phyloP scores from a whole-genome alignment of 78 protist genomes.

The Cavenderia fasciculata region DNA sequence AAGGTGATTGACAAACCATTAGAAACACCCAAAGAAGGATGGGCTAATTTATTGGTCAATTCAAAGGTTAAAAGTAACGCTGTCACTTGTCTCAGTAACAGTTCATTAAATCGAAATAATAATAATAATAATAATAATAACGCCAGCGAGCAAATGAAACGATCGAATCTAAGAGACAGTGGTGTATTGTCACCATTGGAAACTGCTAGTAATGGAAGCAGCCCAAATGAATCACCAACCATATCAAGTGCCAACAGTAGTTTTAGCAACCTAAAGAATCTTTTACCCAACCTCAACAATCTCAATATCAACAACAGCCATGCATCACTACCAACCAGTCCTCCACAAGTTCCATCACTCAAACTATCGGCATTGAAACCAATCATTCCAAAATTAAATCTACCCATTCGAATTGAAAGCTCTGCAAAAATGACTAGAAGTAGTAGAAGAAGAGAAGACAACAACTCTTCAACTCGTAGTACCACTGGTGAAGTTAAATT shows the following conservation, averaged over 20 bases:
- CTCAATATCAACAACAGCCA: not conserved
- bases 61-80: not conserved
- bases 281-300: not conserved
- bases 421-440: conserved; percentile 59
- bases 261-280: conserved; percentile 4
- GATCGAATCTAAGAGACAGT: no score
- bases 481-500: not conserved
- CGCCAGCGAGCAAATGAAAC: no score
- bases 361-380: conserved; percentile 9
- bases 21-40: not conserved
- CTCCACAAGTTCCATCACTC: not conserved
- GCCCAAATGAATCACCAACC: not conserved
- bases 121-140: not conserved
- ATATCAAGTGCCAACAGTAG: conserved; percentile 5
- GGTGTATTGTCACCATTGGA: no score
- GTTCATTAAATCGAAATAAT: not conserved
- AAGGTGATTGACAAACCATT: not conserved
- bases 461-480: conserved; percentile 32
- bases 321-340: conserved; percentile 22
- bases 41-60: not conserved
- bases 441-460: conserved; percentile 55
- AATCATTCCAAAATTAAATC: conserved; percentile 37
- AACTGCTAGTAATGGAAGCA: not conserved
- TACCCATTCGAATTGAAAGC: conserved; percentile 61
- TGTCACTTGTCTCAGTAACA: not conserved